A percentile compares a stretch with the other conserved stretches of the same genome.
phyloP scores from a whole-genome alignment of 768 basidiomycete species.

The Candolleomyces aberdarensis region DNA sequence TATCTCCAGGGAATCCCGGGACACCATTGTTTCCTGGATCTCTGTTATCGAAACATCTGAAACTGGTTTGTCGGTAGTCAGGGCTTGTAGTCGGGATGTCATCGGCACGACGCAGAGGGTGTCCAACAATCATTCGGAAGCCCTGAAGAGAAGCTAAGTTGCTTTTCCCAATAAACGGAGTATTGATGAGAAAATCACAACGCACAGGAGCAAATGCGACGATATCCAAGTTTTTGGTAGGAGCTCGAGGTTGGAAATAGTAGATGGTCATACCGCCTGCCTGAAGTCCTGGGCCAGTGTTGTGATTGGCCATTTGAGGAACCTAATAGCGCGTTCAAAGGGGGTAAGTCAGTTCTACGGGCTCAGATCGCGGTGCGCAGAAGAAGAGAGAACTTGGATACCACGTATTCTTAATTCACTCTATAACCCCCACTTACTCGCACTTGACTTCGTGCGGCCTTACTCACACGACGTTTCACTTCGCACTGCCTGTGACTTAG shows the following conservation, averaged over 20 bases:
- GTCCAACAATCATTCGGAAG: slow-evolving; percentile 9
- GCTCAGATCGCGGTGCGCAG: background rate
- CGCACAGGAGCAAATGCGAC: slow-evolving; percentile 6
- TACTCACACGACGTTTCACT: too few species aligned
- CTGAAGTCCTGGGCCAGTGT: slow-evolving; percentile 10
- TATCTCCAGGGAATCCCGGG: slow-evolving; percentile 6
- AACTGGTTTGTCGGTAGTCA: background rate
- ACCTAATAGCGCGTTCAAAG: background rate
- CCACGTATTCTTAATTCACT: too few species aligned
- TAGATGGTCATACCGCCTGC: slow-evolving; percentile 10
- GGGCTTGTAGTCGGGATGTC: background rate
- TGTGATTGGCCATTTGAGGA: slow-evolving; percentile 11
- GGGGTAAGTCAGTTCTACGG: background rate
- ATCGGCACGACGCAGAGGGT: slow-evolving; percentile 5
- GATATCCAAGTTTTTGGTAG: slow-evolving; percentile 9
- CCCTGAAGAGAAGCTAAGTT: background rate
- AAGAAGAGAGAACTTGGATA: background rate
- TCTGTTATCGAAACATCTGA: slow-evolving; percentile 7
- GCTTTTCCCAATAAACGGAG: background rate
- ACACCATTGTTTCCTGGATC: slow-evolving; percentile 5
- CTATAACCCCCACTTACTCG: too few species aligned
- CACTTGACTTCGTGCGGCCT: too few species aligned
- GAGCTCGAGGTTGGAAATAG: slow-evolving; percentile 11
- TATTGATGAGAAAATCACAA: background rate
- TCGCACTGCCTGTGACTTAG: too few species aligned